Evolutionary conservation across 345 rosid genomes (phyloP), one percentile per base, ranked within the genome.

Genomic region (Camelina laxa): DNA sequence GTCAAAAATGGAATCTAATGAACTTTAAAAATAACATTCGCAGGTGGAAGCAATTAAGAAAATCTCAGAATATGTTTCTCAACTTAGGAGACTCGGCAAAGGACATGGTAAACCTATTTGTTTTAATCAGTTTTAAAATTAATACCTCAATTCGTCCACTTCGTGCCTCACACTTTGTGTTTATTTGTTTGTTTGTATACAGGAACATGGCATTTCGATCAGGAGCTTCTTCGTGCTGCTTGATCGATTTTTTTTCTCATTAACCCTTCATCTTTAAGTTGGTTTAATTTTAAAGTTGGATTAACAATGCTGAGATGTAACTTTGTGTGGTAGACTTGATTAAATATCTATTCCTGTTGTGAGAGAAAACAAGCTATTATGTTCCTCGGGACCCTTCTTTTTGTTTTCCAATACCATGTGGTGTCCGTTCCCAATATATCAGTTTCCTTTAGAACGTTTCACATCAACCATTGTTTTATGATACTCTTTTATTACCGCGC

Each of bases 201-300:
- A 92, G 98, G 98, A 27, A 90, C 85, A 19, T 92, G 98, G 98
- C 95, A 92, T 83, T 92, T 92, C 21, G 92, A 92, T 80, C 98
- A 92, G 78, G 85, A 81, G 86, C 97, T 92, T 41, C 87, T 92
- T 0, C 81, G 39, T 76, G 60, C 72, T 41, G 73, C 80, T 58
- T 65, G 33, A 77, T 31, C 24, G 4, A 7, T 55, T 17, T 70
- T 47, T 17, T 70, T n/a, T n/a, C n/a, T n/a, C n/a, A n/a, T n/a
- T n/a, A n/a, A n/a, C n/a, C n/a, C n/a, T n/a, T n/a, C n/a, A n/a
- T n/a, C n/a, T n/a, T n/a, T n/a, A n/a, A n/a, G n/a, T n/a, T n/a
- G n/a, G n/a, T n/a, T n/a, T n/a, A n/a, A n/a, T n/a, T n/a, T n/a
- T n/a, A n/a, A n/a, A n/a, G n/a, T n/a, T n/a, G n/a, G n/a, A n/a